Conservation (phyloP, 257 asterid genomes). For the Verbena officinalis region DNA sequence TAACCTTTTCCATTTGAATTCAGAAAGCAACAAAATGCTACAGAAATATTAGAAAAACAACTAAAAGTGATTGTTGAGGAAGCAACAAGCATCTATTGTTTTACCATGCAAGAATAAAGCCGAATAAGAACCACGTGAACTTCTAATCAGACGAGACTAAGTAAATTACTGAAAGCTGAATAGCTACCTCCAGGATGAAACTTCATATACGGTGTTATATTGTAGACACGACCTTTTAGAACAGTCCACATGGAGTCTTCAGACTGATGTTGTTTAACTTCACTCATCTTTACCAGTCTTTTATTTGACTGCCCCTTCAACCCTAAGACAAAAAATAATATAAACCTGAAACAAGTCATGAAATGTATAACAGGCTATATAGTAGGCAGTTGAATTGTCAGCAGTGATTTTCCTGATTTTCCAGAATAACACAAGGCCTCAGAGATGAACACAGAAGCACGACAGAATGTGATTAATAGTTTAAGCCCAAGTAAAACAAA, state of each 20-base stretch:
- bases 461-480: background rate
- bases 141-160: background rate
- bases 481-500: background rate
- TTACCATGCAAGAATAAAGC: conserved; percentile 2
- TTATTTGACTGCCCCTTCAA: conserved; percentile 78
- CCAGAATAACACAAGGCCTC: background rate
- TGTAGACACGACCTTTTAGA: conserved; percentile 91
- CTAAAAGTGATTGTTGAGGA: background rate
- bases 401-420: background rate
- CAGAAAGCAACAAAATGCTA: background rate
- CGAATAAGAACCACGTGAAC: conserved; percentile 1
- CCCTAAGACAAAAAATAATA: conserved; percentile 49
- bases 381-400: background rate
- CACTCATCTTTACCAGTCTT: conserved; percentile 70
- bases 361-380: background rate
- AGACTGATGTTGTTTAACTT: conserved; percentile 80
- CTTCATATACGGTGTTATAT: conserved; percentile 87
- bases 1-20: conserved; percentile 5
- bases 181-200: conserved; percentile 96
- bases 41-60: background rate
- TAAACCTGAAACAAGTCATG: conserved; percentile 8
- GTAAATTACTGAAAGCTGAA: background rate
- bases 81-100: background rate
- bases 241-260: conserved; percentile 97
- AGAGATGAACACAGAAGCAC: background rate